These are phyloP conservation scores for Pseudocercospora crystallina DNA, from an alignment of 2,329 filamentous ascomycete species.

Conservation along the genomic window DNA sequence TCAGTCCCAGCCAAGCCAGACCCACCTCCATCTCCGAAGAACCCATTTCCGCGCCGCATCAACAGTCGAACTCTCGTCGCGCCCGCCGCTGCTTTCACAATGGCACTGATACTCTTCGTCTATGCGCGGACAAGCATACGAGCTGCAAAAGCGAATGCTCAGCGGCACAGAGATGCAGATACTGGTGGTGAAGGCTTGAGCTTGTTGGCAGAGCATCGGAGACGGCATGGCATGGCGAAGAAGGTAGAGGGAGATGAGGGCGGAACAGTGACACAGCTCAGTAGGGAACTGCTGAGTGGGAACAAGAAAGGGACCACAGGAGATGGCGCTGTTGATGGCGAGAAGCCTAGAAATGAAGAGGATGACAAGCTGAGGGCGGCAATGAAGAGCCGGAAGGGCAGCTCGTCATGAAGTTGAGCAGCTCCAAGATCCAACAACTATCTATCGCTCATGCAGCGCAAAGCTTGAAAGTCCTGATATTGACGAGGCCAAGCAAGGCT, in stretches of 20 bases:
- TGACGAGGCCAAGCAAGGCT: no score
- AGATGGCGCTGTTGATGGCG: conserved; percentile 7
- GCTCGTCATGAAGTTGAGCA: no score
- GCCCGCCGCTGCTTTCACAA: conserved; percentile 62
- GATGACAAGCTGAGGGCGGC: conserved; percentile 10
- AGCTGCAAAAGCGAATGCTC: conserved; percentile 65
- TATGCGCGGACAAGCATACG: conserved; percentile 66
- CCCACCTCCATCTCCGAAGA: conserved; percentile 36
- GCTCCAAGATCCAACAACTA: no score
- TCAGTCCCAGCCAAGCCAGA: conserved; percentile 32
- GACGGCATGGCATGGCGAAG: conserved; percentile 53
- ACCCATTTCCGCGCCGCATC: conserved; percentile 31
- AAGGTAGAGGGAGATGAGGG: conserved; percentile 45
- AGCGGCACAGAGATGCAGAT: conserved; percentile 58
- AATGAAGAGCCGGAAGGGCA: background rate
- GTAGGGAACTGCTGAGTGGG: conserved; percentile 30
- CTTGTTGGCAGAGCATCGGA: conserved; percentile 53
- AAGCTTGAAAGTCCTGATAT: no score
- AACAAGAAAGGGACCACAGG: conserved; percentile 24
- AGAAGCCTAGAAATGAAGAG: conserved; percentile 3
- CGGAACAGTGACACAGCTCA: conserved; percentile 36
- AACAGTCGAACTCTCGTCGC: conserved; percentile 52
- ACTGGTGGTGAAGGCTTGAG: conserved; percentile 53
- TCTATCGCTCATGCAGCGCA: no score
- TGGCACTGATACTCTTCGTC: conserved; percentile 60